Percentiles rank a stretch among this genome's conserved stretches.
These are phyloP conservation scores for Termitomyces sp. DNA, from an alignment of 768 basidiomycete species.

Conservation along the genomic window DNA sequence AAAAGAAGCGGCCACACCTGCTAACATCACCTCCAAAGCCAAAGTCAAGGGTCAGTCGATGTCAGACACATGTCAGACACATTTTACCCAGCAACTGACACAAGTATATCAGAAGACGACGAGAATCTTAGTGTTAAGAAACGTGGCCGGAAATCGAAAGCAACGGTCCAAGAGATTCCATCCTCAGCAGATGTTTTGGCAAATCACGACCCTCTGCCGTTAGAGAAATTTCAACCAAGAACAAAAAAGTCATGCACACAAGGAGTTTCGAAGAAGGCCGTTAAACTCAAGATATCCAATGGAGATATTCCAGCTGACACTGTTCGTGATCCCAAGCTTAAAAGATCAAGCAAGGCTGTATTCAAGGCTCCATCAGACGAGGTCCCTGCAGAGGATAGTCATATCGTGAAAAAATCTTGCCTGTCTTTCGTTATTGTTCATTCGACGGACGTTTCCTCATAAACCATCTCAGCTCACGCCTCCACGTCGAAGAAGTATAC, in stretches of 20 bases:
- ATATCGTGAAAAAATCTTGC: background rate
- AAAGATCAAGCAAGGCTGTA: background rate
- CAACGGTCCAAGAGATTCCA: background rate
- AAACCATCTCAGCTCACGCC: background rate
- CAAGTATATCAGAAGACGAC: background rate
- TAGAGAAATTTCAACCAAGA: background rate
- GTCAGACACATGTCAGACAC: no score
- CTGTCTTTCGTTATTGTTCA: background rate
- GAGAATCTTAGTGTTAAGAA: slow-evolving; percentile 10
- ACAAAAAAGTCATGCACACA: slow-evolving; percentile 2
- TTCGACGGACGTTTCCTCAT: background rate
- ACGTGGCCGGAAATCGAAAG: slow-evolving; percentile 12
- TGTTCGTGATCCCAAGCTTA: background rate
- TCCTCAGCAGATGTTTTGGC: background rate
- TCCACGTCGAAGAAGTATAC: background rate
- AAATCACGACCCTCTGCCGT: background rate
- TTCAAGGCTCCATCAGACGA: background rate
- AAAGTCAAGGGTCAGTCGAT: slow-evolving; percentile 9
- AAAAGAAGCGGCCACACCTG: background rate
- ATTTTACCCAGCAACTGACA: background rate
- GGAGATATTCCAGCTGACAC: background rate
- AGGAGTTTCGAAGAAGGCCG: background rate
- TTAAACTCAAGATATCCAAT: background rate
- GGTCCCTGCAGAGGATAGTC: background rate
- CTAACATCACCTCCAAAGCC: background rate